Conservation (phyloP, 257 asterid species). For the Solanum virginianum region DNA sequence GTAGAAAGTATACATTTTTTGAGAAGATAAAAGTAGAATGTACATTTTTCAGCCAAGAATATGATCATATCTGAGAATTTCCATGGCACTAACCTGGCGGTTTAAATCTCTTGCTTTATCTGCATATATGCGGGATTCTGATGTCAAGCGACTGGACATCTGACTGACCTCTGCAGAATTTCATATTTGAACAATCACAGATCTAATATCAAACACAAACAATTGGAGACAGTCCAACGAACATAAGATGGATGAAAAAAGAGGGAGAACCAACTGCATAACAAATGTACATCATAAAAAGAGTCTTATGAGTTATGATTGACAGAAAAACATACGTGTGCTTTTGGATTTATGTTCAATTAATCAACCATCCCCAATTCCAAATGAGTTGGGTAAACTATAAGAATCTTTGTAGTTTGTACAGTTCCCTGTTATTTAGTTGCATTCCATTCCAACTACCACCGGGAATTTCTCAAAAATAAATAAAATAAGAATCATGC, state of each 20-base stretch:
- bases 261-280: not conserved
- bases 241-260: not conserved
- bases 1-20: not conserved
- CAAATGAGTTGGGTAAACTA: not conserved
- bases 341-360: not conserved
- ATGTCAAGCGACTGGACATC: conserved; percentile 87
- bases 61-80: not conserved
- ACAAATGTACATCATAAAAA: not conserved
- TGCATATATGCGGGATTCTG: conserved; percentile 86
- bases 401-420: not conserved
- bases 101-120: conserved; percentile 90
- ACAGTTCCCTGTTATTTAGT: not conserved
- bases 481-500: not conserved
- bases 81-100: conserved; percentile 57
- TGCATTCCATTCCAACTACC: not conserved
- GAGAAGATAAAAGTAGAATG: not conserved
- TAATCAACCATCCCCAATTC: not conserved
- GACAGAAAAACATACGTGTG: not conserved
- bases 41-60: not conserved
- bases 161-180: conserved; percentile 69
- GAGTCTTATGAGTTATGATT: not conserved
- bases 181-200: not conserved
- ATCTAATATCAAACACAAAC: not conserved
- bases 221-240: not conserved
- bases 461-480: not conserved